These are phyloP conservation scores for Prunus mume DNA, from an alignment of 306 rosid species.

Conservation along the genomic window DNA sequence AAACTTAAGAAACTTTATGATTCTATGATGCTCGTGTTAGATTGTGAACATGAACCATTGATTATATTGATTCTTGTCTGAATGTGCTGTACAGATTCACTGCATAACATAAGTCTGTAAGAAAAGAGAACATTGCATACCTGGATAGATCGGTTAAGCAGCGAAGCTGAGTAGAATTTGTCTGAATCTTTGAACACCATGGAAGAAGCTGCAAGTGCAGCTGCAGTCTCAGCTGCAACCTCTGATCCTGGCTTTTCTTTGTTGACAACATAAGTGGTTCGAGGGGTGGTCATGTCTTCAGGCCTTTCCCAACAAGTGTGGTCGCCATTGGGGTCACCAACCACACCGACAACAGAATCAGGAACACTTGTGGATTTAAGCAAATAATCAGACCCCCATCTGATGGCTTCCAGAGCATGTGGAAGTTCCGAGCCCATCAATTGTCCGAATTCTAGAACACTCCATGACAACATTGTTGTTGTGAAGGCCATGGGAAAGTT, in stretches of 20 bases:
- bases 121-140: neutral
- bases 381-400: neutral
- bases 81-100: too few species aligned
- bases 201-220: conserved; percentile 2
- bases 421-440: neutral
- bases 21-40: neutral
- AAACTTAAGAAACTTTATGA: too few species aligned
- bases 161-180: neutral
- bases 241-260: conserved; percentile 3
- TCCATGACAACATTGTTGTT: conserved; percentile 3
- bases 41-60: neutral
- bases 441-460: neutral
- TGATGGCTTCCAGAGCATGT: neutral
- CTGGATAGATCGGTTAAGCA: neutral
- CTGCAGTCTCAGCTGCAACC: conserved; percentile 2
- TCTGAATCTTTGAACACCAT: neutral
- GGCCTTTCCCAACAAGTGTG: conserved; percentile 1
- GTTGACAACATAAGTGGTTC: neutral
- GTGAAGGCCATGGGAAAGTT: neutral
- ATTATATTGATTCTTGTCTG: neutral
- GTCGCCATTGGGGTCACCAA: neutral
- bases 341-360: neutral
- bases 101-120: neutral
- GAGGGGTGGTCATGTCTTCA: neutral
- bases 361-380: neutral